These are phyloP conservation scores for Arabidopsis hybrid DNA, from an alignment of 441 rosid genomes.

Conservation along the genomic window DNA sequence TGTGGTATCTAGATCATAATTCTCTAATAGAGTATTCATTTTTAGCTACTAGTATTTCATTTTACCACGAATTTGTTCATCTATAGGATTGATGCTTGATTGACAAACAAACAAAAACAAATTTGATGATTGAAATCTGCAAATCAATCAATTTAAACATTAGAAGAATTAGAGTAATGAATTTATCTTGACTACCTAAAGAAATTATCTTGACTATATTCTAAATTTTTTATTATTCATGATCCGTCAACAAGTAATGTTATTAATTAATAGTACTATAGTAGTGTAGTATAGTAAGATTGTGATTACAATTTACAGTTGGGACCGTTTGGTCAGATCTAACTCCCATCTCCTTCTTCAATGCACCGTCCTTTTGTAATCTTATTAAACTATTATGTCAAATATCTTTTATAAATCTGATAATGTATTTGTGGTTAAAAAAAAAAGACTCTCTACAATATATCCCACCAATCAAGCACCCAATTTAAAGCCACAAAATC, in stretches of 20 bases:
- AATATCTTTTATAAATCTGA: not conserved
- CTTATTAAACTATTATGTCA: not conserved
- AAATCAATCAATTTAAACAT: conserved; percentile 20
- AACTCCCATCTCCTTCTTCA: conserved; percentile 40
- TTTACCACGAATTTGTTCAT: not conserved
- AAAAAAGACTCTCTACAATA: not conserved
- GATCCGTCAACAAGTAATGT: conserved; percentile 1
- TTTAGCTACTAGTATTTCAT: not conserved
- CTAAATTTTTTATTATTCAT: not conserved
- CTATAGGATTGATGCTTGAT: not conserved
- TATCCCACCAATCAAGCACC: conserved; percentile 3
- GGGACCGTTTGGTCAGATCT: conserved; percentile 46
- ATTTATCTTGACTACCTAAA: not conserved
- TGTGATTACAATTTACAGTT: conserved; percentile 41
- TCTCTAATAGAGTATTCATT: not conserved
- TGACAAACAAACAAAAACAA: not conserved
- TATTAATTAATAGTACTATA: conserved; percentile 22
- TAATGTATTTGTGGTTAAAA: conserved; percentile 1
- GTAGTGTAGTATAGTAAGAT: not conserved
- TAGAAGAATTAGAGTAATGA: not conserved
- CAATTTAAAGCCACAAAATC: not conserved
- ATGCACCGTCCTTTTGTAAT: conserved; percentile 41
- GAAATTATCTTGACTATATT: not conserved
- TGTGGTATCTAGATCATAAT: not conserved
- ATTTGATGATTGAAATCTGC: not conserved